Evolutionary conservation across 352 stramenopile species (phyloP).

Genomic region (Pythium aquatile): DNA sequence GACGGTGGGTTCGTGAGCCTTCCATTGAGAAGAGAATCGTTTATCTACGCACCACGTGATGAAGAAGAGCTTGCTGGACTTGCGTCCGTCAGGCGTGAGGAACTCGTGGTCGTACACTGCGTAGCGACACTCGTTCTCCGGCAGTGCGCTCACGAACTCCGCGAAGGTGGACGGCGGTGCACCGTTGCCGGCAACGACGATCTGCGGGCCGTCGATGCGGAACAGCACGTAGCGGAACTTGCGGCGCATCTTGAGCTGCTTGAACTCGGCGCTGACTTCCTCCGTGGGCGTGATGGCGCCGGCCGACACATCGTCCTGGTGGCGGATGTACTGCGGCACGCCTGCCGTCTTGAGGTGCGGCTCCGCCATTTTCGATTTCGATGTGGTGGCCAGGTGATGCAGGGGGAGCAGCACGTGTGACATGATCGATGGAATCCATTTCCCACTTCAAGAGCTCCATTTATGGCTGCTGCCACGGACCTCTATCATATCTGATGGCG

Average conservation of each 20-base stretch:
- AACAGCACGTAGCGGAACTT: constrained; percentile 86
- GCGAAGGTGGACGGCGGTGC: constrained; percentile 48
- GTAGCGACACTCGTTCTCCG: constrained; percentile 84
- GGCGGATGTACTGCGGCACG: constrained; percentile 68
- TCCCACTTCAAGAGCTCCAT: constrained; percentile 1
- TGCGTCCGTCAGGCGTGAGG: constrained; percentile 68
- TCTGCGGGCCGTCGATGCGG: constrained; percentile 71
- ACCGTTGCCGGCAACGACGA: constrained; percentile 60
- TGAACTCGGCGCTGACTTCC: constrained; percentile 66
- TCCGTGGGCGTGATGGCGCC: constrained; percentile 69
- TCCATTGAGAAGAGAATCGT: not conserved
- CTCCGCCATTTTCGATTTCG: constrained; percentile 50
- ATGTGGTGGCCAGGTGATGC: not conserved
- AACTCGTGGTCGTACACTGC: constrained; percentile 88
- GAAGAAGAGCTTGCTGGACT: constrained; percentile 88
- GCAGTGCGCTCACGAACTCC: constrained; percentile 57
- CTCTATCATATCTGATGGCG: not conserved
- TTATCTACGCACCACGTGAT: constrained; percentile 58
- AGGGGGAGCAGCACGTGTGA: not conserved
- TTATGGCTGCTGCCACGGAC: not conserved
- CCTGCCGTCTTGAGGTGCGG: constrained; percentile 86
- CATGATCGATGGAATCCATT: constrained; percentile 11
- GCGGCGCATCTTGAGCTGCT: constrained; percentile 88
- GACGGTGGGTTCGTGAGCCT: too few relatives aligned
- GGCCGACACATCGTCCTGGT: constrained; percentile 69